Conservation (phyloP, 495 filamentous ascomycete species). For the Penicillium mononematosum region DNA sequence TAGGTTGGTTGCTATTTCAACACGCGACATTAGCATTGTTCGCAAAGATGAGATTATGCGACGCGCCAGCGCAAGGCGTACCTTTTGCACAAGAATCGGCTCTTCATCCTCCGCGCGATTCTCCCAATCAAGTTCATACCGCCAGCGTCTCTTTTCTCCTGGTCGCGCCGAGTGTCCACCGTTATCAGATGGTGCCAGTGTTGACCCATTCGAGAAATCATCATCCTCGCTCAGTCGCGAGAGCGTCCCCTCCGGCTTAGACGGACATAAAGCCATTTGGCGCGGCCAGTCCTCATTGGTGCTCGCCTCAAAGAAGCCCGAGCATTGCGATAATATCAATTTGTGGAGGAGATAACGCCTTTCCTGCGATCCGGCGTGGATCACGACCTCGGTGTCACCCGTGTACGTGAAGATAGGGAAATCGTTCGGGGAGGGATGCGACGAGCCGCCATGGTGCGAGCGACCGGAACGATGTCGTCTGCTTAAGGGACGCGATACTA, state of each 20-base stretch:
- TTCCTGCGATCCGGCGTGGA: conserved; percentile 68
- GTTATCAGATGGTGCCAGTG: conserved; percentile 41
- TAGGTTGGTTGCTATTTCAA: conserved; percentile 41
- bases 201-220: conserved; percentile 43
- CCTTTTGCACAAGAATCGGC: conserved; percentile 85
- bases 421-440: conserved; percentile 76
- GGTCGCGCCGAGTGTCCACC: conserved; percentile 32
- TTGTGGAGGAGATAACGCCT: conserved; percentile 82
- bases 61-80: conserved; percentile 26
- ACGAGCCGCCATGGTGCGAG: conserved; percentile 74
- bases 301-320: conserved; percentile 89
- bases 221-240: conserved; percentile 59
- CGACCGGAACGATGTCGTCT: conserved; percentile 71
- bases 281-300: conserved; percentile 84
- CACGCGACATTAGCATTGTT: conserved; percentile 12
- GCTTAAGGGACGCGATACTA: conserved; percentile 55
- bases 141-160: conserved; percentile 64
- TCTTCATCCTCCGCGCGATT: conserved; percentile 70
- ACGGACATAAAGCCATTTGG: conserved; percentile 25
- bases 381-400: conserved; percentile 86
- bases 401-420: conserved; percentile 88
- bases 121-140: conserved; percentile 82
- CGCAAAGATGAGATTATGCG: background rate
- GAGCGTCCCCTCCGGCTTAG: conserved; percentile 41
- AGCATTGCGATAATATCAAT: conserved; percentile 81